Percentiles rank a stretch among this genome's conserved stretches.
Evolutionary conservation across 768 basidiomycete species (phyloP).

Genomic region (Termitomyces sp.): DNA sequence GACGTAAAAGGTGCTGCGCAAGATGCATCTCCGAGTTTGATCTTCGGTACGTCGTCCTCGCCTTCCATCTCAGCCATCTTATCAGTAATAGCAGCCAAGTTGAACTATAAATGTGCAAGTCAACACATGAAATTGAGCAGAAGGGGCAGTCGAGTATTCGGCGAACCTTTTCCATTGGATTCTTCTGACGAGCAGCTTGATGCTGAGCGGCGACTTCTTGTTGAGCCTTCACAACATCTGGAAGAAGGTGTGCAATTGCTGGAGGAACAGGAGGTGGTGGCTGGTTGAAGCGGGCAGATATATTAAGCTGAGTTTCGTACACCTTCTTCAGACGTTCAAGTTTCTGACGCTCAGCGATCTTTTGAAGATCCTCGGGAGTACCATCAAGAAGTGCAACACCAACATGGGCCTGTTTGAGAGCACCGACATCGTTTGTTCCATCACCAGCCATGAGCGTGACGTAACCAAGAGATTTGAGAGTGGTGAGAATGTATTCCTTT

Average conservation of each 20-base stretch:
- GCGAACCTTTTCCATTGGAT: conserved; percentile 87
- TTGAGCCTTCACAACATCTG: conserved; percentile 88
- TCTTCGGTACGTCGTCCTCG: conserved; percentile 93
- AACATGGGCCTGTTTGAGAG: conserved; percentile 96
- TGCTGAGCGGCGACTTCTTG: conserved; percentile 63
- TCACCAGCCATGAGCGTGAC: conserved; percentile 97
- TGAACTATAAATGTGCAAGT: conserved; percentile 44
- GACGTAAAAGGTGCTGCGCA: conserved; percentile 99
- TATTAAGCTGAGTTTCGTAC: conserved; percentile 91
- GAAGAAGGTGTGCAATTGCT: conserved; percentile 81
- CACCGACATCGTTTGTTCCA: conserved; percentile 98
- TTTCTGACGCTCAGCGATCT: conserved; percentile 6
- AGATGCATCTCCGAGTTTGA: conserved; percentile 98
- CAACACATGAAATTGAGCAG: background rate
- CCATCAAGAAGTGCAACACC: conserved; percentile 60
- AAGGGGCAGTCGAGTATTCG: conserved; percentile 1
- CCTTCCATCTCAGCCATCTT: conserved; percentile 91
- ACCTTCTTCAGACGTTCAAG: conserved; percentile 83
- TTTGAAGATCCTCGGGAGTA: conserved; percentile 8
- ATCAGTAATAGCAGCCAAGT: conserved; percentile 72
- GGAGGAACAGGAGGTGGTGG: conserved; percentile 91
- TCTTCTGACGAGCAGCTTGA: conserved; percentile 61
- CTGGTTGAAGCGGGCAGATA: conserved; percentile 86
- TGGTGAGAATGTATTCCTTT: conserved; percentile 93
- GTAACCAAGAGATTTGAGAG: conserved; percentile 84